Base-by-base conservation (phyloP, 2,329 filamentous ascomycete genomes). In the Fusarium siculi region DNA sequence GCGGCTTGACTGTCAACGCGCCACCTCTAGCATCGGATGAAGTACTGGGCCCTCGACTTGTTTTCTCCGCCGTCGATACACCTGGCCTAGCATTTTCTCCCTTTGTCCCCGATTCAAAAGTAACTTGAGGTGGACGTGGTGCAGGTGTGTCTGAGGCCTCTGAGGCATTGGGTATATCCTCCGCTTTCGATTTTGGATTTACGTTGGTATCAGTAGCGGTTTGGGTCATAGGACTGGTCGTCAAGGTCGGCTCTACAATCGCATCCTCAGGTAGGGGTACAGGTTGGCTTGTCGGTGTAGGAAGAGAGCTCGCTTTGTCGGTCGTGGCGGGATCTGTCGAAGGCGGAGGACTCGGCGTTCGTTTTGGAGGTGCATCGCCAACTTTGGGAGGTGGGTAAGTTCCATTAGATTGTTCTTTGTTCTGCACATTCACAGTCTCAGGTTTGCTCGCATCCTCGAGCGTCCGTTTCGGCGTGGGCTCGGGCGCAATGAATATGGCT, bases 21-120 rank as follows among this genome's bases (percentile, higher is more conserved):
- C 23, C 49, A 42, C 57, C 63, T 50, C 61, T 68, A 42, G 59
- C 36, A 10, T 43, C 36, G 46, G 59, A 16, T 21, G 54, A 55
- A 59, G 42, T 40, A 25, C 36, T 63, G 9, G 46, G n/a, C 28
- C 61, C 56, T 32, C 72, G 68, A 19, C 37, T 50, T 42, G 56
- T 14, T 40, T 75, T 75, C 25, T 43, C 47, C 34, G 50, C 25
- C 18, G 34, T 19, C 6, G 61, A 50, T 14, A 56, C n/a, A 37
- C 56, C 65, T 9, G 53, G 25, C 19, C 73, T 60, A 56, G 32
- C 47, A 57, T 57, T 46, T 32, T 64, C 63, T 18, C 74, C 77
- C 63, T 82, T 82, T 15, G 78, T 81, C 25, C 76, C 80, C 2
- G 79, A 74, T 46, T 80, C 78, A 36, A 82, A 80, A 10, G 74